Conservation (phyloP, 139 green algal genomes). For the Chlorella sorokiniana region DNA sequence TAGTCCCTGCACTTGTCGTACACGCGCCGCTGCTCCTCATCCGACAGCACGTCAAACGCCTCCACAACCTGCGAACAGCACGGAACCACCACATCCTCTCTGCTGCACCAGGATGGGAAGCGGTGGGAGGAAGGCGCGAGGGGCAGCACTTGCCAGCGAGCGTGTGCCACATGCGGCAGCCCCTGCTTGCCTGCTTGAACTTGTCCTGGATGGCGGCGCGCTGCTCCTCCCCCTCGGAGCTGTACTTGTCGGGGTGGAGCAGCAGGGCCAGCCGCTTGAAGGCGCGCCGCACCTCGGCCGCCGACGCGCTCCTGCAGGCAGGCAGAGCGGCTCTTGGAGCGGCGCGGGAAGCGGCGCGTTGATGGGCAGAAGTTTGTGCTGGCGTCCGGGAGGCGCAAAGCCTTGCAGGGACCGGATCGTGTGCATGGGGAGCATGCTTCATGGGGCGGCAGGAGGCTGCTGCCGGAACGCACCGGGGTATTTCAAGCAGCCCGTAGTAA, state of each 20-base stretch:
- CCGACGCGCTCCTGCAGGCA: constrained; percentile 19
- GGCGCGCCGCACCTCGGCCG: constrained; percentile 18
- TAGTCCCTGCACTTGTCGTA: constrained; percentile 49
- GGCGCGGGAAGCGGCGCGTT: background rate
- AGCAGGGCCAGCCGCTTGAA: constrained; percentile 44
- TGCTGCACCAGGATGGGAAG: background rate
- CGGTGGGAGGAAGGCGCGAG: background rate
- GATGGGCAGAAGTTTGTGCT: background rate
- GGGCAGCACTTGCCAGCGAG: background rate
- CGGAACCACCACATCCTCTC: too few relatives aligned
- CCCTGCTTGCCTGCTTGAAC: constrained; percentile 21
- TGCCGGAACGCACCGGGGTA: constrained; percentile 32
- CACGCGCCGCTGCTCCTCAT: constrained; percentile 60
- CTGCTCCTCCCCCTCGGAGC: constrained; percentile 19
- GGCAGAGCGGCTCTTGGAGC: background rate
- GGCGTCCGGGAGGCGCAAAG: constrained; percentile 8
- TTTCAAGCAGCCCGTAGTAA: constrained; percentile 74
- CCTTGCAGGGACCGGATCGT: background rate
- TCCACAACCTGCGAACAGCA: constrained; percentile 30
- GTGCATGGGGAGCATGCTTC: background rate
- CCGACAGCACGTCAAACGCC: constrained; percentile 69
- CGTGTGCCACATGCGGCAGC: background rate
- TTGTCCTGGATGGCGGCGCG: constrained; percentile 41
- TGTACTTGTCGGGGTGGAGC: constrained; percentile 66
- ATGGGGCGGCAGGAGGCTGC: background rate